A percentile compares a stretch with the other conserved stretches of the same genome.
Evolutionary conservation across 352 stramenopile species (phyloP).

Genomic region (Globisporangium heterothallicum): DNA sequence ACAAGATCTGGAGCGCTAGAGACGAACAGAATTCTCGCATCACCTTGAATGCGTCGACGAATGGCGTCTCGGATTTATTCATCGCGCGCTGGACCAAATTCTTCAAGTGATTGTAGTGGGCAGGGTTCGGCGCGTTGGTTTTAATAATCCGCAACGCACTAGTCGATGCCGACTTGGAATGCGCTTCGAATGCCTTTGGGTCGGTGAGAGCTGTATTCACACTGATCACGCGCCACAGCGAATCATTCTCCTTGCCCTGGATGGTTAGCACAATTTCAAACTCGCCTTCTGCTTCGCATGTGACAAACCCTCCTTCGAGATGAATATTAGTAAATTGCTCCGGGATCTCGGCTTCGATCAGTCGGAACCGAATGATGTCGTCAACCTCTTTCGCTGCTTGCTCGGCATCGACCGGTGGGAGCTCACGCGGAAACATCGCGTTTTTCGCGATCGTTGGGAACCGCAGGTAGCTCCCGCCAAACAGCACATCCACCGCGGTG

Average conservation of each 20-base stretch:
- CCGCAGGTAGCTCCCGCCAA: conserved; percentile 64
- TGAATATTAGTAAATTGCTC: conserved; percentile 76
- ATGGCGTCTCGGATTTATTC: conserved; percentile 77
- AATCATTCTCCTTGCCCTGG: conserved; percentile 69
- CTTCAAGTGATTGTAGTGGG: conserved; percentile 79
- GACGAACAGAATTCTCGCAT: conserved; percentile 84
- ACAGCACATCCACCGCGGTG: conserved; percentile 78
- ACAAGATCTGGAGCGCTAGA: conserved; percentile 69
- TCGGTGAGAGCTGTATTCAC: conserved; percentile 76
- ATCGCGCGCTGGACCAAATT: conserved; percentile 83
- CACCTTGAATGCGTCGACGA: conserved; percentile 73
- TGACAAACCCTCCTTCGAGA: conserved; percentile 74
- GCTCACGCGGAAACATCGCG: conserved; percentile 58
- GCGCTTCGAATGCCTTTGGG: conserved; percentile 40
- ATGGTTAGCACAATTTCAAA: conserved; percentile 85
- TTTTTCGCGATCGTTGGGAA: conserved; percentile 73
- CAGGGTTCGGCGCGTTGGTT: conserved; percentile 57
- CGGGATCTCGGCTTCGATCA: conserved; percentile 78
- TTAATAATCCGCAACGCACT: conserved; percentile 74
- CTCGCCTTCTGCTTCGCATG: conserved; percentile 64
- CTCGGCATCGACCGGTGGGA: conserved; percentile 58
- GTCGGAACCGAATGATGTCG: conserved; percentile 76
- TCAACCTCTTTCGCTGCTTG: conserved; percentile 55
- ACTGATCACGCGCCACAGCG: conserved; percentile 74
- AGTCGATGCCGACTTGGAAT: conserved; percentile 53